phyloP scores from a whole-genome alignment of 345 rosid species.

The Cardamine occulta region DNA sequence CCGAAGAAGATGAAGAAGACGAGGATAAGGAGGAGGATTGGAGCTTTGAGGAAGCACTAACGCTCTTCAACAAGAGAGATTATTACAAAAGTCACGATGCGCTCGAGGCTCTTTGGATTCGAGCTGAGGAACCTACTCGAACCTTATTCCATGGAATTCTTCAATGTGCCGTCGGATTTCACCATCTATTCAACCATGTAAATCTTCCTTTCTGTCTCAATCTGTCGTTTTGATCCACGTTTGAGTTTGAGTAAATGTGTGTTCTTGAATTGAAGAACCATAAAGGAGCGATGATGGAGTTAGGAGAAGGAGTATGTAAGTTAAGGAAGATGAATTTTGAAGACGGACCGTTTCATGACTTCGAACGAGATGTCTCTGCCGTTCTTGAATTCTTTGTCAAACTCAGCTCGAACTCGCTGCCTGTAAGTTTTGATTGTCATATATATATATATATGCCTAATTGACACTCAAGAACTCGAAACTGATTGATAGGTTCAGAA shows the following conservation, averaged over 20 bases:
- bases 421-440: conserved; percentile 49
- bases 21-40: conserved; percentile 37
- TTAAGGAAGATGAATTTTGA: conserved; percentile 79
- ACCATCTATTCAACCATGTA: conserved; percentile 88
- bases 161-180: conserved; percentile 88
- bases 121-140: conserved; percentile 73
- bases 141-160: conserved; percentile 80
- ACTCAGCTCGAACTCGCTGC: conserved; percentile 94
- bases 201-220: not conserved
- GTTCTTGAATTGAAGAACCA: conserved; percentile 57
- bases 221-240: not conserved
- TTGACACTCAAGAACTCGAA: not conserved
- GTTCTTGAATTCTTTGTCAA: conserved; percentile 74
- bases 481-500: conserved; percentile 56
- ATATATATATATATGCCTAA: not conserved
- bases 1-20: conserved; percentile 22
- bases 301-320: conserved; percentile 88
- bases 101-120: conserved; percentile 77
- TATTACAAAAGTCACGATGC: conserved; percentile 82
- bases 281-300: conserved; percentile 95
- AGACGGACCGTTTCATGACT: conserved; percentile 69
- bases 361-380: conserved; percentile 73
- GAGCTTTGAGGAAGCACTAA: conserved; percentile 65
- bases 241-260: not conserved
- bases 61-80: conserved; percentile 69